These are phyloP conservation scores for Plasmodium reichenowi DNA, from an alignment of 169 alveolate genomes.

Conservation along the genomic window DNA sequence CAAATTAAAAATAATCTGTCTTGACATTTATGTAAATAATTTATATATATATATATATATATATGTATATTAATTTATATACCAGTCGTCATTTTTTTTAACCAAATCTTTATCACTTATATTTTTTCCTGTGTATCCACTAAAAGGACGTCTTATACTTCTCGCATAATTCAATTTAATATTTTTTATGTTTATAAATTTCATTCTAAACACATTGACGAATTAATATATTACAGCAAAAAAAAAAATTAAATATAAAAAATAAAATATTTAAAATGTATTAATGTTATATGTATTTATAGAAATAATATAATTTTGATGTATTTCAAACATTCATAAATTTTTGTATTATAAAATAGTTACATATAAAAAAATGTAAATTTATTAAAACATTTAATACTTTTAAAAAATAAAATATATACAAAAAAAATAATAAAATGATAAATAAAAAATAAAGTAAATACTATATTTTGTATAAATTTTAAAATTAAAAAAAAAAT, in stretches of 20 bases:
- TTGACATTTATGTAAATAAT: background rate
- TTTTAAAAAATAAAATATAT: too few relatives aligned
- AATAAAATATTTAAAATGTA: background rate
- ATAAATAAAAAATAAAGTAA: too few relatives aligned
- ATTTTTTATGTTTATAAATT: constrained; percentile 36
- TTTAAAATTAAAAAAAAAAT: too few relatives aligned
- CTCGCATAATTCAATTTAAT: constrained; percentile 15
- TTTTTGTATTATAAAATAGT: too few relatives aligned
- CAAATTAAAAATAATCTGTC: too few relatives aligned
- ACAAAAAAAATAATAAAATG: too few relatives aligned
- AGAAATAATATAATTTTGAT: background rate
- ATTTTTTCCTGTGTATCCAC: constrained; percentile 88
- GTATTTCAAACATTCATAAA: too few relatives aligned
- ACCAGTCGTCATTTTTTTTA: constrained; percentile 92
- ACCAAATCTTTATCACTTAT: constrained; percentile 90
- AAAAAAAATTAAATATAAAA: background rate
- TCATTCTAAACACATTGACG: constrained; percentile 22
- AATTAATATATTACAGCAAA: background rate
- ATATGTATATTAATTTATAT: constrained; percentile 14
- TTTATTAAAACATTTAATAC: too few relatives aligned
- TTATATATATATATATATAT: background rate
- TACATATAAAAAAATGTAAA: too few relatives aligned
- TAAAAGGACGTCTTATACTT: constrained; percentile 42
- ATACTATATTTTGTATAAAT: too few relatives aligned
- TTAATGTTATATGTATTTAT: background rate